Evolutionary conservation across 495 filamentous ascomycete genomes (phyloP).

Genomic region (Aspergillus olivimuriae): DNA sequence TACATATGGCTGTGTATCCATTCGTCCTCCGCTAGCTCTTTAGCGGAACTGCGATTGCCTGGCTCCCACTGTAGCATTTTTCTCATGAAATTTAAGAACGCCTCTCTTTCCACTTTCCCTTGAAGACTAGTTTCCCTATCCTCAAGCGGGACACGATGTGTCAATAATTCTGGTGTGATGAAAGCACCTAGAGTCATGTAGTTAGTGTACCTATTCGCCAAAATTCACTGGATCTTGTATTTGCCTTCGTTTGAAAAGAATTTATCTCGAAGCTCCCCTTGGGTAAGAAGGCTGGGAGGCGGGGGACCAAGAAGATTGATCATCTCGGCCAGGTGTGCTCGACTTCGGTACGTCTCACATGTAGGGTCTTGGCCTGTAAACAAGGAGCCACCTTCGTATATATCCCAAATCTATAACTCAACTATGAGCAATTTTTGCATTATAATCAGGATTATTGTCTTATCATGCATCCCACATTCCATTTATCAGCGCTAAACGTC

Average conservation of each 20-base stretch:
- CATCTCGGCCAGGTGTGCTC: slow-evolving; percentile 37
- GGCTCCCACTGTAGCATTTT: slow-evolving; percentile 28
- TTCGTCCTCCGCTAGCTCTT: slow-evolving; percentile 15
- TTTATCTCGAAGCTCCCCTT: slow-evolving; percentile 14
- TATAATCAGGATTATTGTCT: slow-evolving; percentile 5
- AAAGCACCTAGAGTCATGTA: slow-evolving; percentile 11
- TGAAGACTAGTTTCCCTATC: slow-evolving; percentile 18
- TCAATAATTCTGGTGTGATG: slow-evolving; percentile 4
- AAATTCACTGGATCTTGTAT: not conserved
- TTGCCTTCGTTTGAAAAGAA: slow-evolving; percentile 15
- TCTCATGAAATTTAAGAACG: slow-evolving; percentile 16
- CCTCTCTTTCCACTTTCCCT: slow-evolving; percentile 1
- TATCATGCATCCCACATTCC: slow-evolving; percentile 40
- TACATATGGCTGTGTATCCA: slow-evolving; percentile 13
- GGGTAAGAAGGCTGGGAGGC: slow-evolving; percentile 25
- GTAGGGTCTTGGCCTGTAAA: slow-evolving; percentile 20
- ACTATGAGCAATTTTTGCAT: slow-evolving; percentile 3
- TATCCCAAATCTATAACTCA: slow-evolving; percentile 23
- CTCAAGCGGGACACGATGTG: slow-evolving; percentile 23
- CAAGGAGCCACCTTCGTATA: slow-evolving; percentile 22
- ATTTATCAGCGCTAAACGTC: slow-evolving; percentile 37
- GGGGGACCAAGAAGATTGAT: slow-evolving; percentile 38
- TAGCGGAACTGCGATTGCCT: slow-evolving; percentile 17
- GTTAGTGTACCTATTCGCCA: not conserved
- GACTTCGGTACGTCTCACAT: slow-evolving; percentile 25